Conservation (phyloP, 1,284 basidiomycete species). For the Heterobasidion parviporum region DNA sequence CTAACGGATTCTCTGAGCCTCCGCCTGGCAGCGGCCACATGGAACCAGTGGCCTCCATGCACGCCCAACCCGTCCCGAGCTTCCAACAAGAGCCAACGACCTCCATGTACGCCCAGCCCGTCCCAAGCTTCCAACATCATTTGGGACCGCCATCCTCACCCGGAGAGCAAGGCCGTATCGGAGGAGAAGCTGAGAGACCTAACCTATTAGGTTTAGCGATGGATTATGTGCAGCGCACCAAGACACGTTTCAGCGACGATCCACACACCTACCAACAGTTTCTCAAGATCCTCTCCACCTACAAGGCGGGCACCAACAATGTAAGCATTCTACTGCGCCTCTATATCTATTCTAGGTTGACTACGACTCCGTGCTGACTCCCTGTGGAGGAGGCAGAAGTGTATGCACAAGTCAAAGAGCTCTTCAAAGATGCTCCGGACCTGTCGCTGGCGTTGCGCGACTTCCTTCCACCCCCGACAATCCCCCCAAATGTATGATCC, state of each 20-base stretch:
- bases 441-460: slow-evolving; percentile 87
- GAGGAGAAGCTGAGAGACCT: slow-evolving; percentile 19
- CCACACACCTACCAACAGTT: slow-evolving; percentile 93
- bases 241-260: slow-evolving; percentile 79
- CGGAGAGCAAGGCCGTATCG: no score
- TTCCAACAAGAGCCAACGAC: no score
- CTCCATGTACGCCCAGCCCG: no score
- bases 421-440: slow-evolving; percentile 88
- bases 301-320: slow-evolving; percentile 36
- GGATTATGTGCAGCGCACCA: slow-evolving; percentile 96
- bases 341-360: slow-evolving; percentile 20
- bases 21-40: no score
- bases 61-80: no score
- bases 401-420: slow-evolving; percentile 73
- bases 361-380: slow-evolving; percentile 5
- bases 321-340: slow-evolving; percentile 32
- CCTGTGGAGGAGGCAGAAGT: slow-evolving; percentile 51
- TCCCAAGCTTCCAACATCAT: no score
- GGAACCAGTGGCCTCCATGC: no score
- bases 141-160: no score
- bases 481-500: no score
- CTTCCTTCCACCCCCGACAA: slow-evolving; percentile 56
- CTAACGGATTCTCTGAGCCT: no score
- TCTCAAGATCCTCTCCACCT: slow-evolving; percentile 80
- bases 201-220: slow-evolving; percentile 63